These are phyloP conservation scores for Verticillium nonalfalfae DNA, from an alignment of 2,329 filamentous ascomycete genomes.

Conservation along the genomic window DNA sequence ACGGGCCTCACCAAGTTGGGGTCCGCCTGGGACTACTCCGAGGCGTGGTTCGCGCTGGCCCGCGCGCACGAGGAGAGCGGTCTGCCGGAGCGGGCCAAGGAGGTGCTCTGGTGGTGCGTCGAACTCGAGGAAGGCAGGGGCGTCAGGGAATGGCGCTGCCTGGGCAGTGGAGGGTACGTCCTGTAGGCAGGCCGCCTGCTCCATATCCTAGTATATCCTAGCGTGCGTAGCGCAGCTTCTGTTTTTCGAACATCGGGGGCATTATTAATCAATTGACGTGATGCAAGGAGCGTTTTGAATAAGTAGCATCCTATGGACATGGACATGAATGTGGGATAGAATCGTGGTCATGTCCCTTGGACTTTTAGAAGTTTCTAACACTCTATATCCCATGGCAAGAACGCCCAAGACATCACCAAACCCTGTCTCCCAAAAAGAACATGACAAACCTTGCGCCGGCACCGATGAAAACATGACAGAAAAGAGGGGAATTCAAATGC, in stretches of 20 bases:
- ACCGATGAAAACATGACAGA: too few species aligned
- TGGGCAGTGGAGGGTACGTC: constrained; percentile 62
- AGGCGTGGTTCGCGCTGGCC: constrained; percentile 88
- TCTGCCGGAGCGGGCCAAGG: constrained; percentile 80
- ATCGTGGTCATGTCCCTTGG: too few species aligned
- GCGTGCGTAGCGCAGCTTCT: not conserved
- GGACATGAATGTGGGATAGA: too few species aligned
- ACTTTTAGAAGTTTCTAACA: not conserved
- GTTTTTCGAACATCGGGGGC: not conserved
- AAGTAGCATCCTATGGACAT: too few species aligned
- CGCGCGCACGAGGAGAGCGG: constrained; percentile 83
- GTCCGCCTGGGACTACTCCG: constrained; percentile 81
- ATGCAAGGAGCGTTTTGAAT: too few species aligned
- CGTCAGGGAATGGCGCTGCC: constrained; percentile 70
- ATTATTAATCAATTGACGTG: too few species aligned
- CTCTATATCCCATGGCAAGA: not conserved
- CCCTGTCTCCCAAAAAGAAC: not conserved
- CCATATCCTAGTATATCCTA: not conserved
- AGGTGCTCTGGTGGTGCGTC: constrained; percentile 95
- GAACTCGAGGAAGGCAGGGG: constrained; percentile 84
- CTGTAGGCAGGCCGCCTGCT: constrained; percentile 26
- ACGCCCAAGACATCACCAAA: not conserved
- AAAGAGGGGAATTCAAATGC: too few species aligned
- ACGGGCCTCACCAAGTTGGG: constrained; percentile 80
- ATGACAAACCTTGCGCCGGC: too few species aligned